A percentile compares a stretch with the other conserved stretches of the same genome.
These are phyloP conservation scores for Phytomonas francai DNA, from an alignment of 208 protist species.

Conservation along the genomic window DNA sequence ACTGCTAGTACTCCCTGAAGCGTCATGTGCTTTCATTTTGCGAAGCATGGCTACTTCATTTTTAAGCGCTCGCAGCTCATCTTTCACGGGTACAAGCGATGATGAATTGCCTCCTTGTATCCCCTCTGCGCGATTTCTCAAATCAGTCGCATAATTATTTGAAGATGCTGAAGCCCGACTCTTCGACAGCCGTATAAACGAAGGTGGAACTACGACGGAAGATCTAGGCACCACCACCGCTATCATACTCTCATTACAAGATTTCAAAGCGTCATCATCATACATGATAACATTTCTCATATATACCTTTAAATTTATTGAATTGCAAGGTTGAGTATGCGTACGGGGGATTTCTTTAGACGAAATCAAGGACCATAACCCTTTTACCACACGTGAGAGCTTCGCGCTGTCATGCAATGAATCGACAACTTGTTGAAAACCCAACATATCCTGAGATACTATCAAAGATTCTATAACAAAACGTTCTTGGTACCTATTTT, in stretches of 20 bases:
- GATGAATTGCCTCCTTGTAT: not conserved
- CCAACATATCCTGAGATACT: conserved; percentile 27
- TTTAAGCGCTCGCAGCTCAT: conserved; percentile 47
- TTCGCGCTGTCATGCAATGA: conserved; percentile 12
- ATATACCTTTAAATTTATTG: conserved; percentile 45
- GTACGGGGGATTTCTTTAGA: conserved; percentile 27
- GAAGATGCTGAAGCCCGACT: not conserved
- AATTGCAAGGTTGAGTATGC: conserved; percentile 20
- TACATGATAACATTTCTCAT: conserved; percentile 35
- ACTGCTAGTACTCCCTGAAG: not conserved
- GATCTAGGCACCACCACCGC: conserved; percentile 25
- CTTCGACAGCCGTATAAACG: not conserved
- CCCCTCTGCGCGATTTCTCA: not conserved
- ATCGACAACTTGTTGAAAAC: conserved; percentile 33
- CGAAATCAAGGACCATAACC: conserved; percentile 37
- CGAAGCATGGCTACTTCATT: conserved; percentile 28
- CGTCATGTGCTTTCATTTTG: not conserved
- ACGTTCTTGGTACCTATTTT: conserved; percentile 32
- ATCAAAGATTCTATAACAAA: conserved; percentile 61
- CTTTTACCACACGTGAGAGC: conserved; percentile 42
- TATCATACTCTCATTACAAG: conserved; percentile 12
- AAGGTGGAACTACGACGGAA: not conserved
- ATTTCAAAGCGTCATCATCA: conserved; percentile 13
- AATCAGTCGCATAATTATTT: not conserved
- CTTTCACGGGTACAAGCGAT: not conserved